Evolutionary conservation across 192 early-diverging fungal species (phyloP).

Genomic region (Geranomyces michiganensis): DNA sequence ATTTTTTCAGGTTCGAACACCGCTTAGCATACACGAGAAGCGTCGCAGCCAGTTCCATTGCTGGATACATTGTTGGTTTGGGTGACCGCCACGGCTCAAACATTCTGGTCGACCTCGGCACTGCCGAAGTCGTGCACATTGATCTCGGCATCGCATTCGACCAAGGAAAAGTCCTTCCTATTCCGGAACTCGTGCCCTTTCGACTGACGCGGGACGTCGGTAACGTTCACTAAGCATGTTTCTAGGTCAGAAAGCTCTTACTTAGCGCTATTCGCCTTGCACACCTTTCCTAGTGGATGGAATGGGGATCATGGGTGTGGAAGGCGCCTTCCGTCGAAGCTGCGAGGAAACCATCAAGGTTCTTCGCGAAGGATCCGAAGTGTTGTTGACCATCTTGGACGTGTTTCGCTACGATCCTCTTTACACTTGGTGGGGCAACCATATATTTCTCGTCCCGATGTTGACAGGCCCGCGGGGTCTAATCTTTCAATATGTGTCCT

Average conservation of each 20-base stretch:
- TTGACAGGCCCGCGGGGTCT: constrained; percentile 17
- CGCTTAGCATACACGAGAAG: constrained; percentile 75
- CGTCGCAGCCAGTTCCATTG: constrained; percentile 82
- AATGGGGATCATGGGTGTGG: constrained; percentile 79
- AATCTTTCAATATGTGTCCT: neutral
- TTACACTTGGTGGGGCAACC: constrained; percentile 61
- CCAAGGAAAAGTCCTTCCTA: constrained; percentile 80
- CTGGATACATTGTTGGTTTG: constrained; percentile 86
- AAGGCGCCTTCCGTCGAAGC: constrained; percentile 76
- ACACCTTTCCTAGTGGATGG: constrained; percentile 59
- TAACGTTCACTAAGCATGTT: neutral
- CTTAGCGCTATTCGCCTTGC: neutral
- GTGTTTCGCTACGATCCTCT: constrained; percentile 94
- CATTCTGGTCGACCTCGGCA: constrained; percentile 78
- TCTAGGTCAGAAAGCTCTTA: neutral
- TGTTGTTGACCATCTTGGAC: constrained; percentile 85
- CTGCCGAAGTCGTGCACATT: constrained; percentile 91
- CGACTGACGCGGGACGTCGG: constrained; percentile 85
- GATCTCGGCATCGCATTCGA: constrained; percentile 98
- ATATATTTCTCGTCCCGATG: neutral
- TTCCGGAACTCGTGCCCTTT: constrained; percentile 92
- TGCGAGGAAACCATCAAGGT: constrained; percentile 80
- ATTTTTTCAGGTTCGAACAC: constrained; percentile 58
- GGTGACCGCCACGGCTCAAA: constrained; percentile 95
- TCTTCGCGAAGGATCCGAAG: constrained; percentile 77